Percentiles rank a stretch among this genome's conserved stretches.
Conservation (phyloP, 2,329 filamentous ascomycete species). For the Talaromyces rugulosus region DNA sequence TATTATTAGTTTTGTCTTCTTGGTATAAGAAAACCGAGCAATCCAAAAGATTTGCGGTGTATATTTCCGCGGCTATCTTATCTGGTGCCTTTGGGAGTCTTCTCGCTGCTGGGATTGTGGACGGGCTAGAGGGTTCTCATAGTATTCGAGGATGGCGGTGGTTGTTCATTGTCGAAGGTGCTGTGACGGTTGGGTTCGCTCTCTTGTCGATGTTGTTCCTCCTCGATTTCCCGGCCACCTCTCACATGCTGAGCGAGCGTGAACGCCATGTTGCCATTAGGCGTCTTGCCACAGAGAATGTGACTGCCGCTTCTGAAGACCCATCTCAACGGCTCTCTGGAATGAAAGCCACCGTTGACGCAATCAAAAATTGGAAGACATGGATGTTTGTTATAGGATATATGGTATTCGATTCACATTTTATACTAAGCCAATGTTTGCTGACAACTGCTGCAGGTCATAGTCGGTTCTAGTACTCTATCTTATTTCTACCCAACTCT, state of each 20-base stretch:
- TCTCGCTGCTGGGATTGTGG: conserved; percentile 21
- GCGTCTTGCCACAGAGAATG: not conserved
- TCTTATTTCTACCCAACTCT: conserved; percentile 31
- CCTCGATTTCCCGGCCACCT: not conserved
- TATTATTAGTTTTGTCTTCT: conserved; percentile 29
- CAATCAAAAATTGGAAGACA: not conserved
- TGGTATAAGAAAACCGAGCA: conserved; percentile 31
- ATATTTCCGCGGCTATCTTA: conserved; percentile 16
- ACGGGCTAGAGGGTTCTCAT: conserved; percentile 20
- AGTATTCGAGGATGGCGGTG: conserved; percentile 24
- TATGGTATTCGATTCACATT: not conserved
- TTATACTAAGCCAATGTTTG: too few species aligned
- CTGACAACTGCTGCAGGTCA: conserved; percentile 16
- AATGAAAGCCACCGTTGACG: not conserved
- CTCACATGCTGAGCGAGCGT: not conserved
- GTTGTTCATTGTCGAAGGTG: conserved; percentile 27
- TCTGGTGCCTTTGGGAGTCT: conserved; percentile 23
- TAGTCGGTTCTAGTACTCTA: conserved; percentile 34
- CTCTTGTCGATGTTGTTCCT: conserved; percentile 43
- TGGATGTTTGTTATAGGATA: conserved; percentile 3
- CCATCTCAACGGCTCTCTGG: not conserved
- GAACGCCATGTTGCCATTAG: not conserved
- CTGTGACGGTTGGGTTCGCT: conserved; percentile 39
- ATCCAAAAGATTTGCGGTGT: conserved; percentile 19
- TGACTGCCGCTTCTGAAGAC: not conserved